Percentiles rank a stretch among this genome's conserved stretches.
These are phyloP conservation scores for Penicillium sp. DNA, from an alignment of 2,329 filamentous ascomycete species.

Conservation along the genomic window DNA sequence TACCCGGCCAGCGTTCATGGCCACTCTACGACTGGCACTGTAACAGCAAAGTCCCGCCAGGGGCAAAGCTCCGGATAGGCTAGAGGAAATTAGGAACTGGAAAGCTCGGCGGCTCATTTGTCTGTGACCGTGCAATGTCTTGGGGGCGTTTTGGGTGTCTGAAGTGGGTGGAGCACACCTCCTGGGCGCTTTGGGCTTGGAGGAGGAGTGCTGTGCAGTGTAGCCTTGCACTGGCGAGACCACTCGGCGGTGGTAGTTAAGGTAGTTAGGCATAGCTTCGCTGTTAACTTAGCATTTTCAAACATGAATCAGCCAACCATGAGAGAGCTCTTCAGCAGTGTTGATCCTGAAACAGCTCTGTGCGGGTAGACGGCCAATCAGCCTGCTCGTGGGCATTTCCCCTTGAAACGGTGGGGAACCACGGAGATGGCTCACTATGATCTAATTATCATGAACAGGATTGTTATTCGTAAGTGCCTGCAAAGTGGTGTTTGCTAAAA, in stretches of 20 bases:
- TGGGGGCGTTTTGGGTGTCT: slow-evolving; percentile 8
- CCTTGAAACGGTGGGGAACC: slow-evolving; percentile 19
- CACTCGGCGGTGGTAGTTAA: background rate
- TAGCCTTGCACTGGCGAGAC: slow-evolving; percentile 11
- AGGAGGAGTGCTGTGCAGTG: too few species aligned
- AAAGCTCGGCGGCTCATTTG: slow-evolving; percentile 16
- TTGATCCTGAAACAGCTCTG: slow-evolving; percentile 21
- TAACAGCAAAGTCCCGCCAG: slow-evolving; percentile 13
- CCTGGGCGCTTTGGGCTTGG: slow-evolving; percentile 12
- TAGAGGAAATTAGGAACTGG: background rate
- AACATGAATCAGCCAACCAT: background rate
- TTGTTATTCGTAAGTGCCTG: background rate
- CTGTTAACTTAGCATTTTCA: background rate
- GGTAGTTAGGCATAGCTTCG: background rate
- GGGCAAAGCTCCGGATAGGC: slow-evolving; percentile 6
- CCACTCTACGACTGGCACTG: slow-evolving; percentile 6
- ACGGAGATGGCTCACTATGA: slow-evolving; percentile 3
- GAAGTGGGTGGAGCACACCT: slow-evolving; percentile 11
- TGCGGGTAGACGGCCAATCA: slow-evolving; percentile 23
- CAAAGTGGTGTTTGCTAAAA: background rate
- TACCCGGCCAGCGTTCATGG: slow-evolving; percentile 4
- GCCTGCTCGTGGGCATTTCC: background rate
- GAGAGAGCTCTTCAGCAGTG: background rate
- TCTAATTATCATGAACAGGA: background rate
- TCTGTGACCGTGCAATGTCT: slow-evolving; percentile 16